These are phyloP conservation scores for Epichloe festucae DNA, from an alignment of 2,329 filamentous ascomycete species.

Conservation along the genomic window DNA sequence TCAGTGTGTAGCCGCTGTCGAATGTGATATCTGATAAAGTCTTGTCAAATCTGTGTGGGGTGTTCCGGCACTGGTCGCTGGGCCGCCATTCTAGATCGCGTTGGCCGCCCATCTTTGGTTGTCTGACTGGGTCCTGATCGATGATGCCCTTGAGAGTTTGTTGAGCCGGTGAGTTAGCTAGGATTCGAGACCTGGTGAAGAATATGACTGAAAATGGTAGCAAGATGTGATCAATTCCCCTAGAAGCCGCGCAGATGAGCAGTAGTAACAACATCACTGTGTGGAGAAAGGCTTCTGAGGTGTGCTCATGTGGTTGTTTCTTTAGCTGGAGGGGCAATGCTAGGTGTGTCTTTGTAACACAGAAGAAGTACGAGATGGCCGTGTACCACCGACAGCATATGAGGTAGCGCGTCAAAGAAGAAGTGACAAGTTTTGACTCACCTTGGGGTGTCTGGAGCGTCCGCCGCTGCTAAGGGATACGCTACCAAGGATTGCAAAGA, in stretches of 20 bases:
- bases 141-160: slow-evolving; percentile 11
- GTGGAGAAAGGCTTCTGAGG: too few relatives aligned
- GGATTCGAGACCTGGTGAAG: neutral
- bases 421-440: slow-evolving; percentile 10
- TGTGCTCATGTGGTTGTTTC: too few relatives aligned
- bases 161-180: neutral
- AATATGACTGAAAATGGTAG: neutral
- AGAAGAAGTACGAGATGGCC: too few relatives aligned
- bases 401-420: too few relatives aligned
- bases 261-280: too few relatives aligned
- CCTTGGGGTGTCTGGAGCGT: slow-evolving; percentile 14
- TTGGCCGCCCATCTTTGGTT: slow-evolving; percentile 10
- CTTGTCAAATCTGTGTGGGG: slow-evolving; percentile 9
- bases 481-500: slow-evolving; percentile 11
- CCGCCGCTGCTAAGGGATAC: slow-evolving; percentile 12
- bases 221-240: too few relatives aligned
- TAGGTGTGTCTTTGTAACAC: neutral
- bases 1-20: slow-evolving; percentile 20
- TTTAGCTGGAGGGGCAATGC: neutral
- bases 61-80: slow-evolving; percentile 14
- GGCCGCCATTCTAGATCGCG: slow-evolving; percentile 16
- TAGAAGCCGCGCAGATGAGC: too few relatives aligned
- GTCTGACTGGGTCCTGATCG: slow-evolving; percentile 14
- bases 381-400: too few relatives aligned
- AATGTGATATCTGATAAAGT: slow-evolving; percentile 20